Conservation (phyloP, 306 rosid species). For the Alnus glutinosa region DNA sequence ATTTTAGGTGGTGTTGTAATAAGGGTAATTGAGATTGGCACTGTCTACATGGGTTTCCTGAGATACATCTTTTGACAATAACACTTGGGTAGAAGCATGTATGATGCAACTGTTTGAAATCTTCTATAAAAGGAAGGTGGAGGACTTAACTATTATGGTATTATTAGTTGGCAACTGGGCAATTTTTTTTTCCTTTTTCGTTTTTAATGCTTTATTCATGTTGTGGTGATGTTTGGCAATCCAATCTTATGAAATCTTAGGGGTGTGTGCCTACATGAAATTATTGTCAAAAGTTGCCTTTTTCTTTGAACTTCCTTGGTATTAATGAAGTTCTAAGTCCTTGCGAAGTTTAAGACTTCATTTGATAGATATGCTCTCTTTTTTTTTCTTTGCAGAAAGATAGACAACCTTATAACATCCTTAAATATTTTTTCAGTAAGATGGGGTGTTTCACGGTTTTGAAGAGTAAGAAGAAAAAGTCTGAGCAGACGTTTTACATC, state of each 20-base stretch:
- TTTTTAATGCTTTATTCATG: not conserved
- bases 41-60: not conserved
- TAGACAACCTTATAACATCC: conserved; percentile 22
- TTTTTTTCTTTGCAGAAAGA: conserved; percentile 45
- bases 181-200: not conserved
- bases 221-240: not conserved
- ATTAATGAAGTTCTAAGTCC: not conserved
- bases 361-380: conserved; percentile 20
- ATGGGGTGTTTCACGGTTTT: conserved; percentile 94
- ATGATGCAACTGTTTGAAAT: not conserved
- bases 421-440: conserved; percentile 33
- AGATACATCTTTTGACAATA: conserved; percentile 5
- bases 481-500: conserved; percentile 43
- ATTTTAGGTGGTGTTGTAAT: not conserved
- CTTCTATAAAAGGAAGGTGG: not conserved
- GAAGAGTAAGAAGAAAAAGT: conserved; percentile 85
- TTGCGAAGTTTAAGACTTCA: conserved; percentile 21
- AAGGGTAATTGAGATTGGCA: conserved; percentile 6
- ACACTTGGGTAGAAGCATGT: conserved; percentile 3
- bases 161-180: not conserved
- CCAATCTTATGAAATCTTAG: not conserved
- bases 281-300: not conserved
- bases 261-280: not conserved
- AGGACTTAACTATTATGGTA: not conserved
- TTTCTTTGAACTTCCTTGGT: not conserved